Percentiles rank a stretch among this genome's conserved stretches.
These are phyloP conservation scores for Nothophytophthora sp. DNA, from an alignment of 352 stramenopile species.

Conservation along the genomic window DNA sequence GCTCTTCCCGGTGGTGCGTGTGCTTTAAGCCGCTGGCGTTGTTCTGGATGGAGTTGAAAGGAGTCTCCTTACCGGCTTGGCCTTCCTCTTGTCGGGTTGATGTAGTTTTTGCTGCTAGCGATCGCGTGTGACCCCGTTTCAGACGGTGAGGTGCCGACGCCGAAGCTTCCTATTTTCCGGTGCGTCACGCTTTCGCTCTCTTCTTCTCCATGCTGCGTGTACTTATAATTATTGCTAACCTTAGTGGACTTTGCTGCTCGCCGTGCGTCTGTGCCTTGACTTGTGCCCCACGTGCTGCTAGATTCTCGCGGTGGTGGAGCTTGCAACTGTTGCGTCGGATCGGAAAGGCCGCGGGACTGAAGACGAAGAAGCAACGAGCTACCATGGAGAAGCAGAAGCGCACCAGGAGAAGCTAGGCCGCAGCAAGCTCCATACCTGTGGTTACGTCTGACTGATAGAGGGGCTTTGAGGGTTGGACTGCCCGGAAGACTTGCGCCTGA, in stretches of 20 bases:
- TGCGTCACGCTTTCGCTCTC: slow-evolving; percentile 15
- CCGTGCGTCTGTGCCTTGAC: too few species aligned
- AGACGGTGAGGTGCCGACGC: slow-evolving; percentile 39
- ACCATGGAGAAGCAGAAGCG: slow-evolving; percentile 30
- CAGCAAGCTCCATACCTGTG: too few species aligned
- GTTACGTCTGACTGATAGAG: too few species aligned
- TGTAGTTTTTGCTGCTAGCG: slow-evolving; percentile 80
- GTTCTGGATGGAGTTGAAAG: too few species aligned
- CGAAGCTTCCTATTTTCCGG: slow-evolving; percentile 80
- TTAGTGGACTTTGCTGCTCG: neutral
- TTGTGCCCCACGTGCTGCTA: too few species aligned
- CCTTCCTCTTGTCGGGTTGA: neutral
- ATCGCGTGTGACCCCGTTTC: slow-evolving; percentile 77
- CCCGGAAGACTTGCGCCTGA: too few species aligned
- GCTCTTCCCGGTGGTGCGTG: slow-evolving; percentile 80
- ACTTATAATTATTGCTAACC: neutral
- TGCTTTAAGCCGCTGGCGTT: neutral
- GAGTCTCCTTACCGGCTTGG: too few species aligned
- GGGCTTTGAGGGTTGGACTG: too few species aligned
- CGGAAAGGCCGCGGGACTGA: slow-evolving; percentile 72
- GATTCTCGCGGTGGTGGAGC: slow-evolving; percentile 83
- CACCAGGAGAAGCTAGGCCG: slow-evolving; percentile 21
- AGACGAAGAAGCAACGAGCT: slow-evolving; percentile 66
- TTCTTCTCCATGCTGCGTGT: neutral
- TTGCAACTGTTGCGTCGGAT: slow-evolving; percentile 81